These are phyloP conservation scores for Komagataella pseudopastoris DNA, from an alignment of 805 yeast genomes.

Conservation along the genomic window DNA sequence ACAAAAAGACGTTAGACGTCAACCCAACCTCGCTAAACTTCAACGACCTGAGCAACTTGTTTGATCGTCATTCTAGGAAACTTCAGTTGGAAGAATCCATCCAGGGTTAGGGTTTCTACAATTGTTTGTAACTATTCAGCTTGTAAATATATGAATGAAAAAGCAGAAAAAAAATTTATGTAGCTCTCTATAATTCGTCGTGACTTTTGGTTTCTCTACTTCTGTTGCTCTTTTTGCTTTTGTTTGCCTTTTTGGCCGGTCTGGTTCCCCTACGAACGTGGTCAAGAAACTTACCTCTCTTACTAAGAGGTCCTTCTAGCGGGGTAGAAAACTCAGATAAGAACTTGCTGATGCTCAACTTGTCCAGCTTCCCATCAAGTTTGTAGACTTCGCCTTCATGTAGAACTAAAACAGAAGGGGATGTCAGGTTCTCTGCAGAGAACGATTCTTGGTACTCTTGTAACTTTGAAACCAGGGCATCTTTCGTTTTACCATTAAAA, in stretches of 20 bases:
- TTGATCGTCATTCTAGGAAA: conserved; percentile 76
- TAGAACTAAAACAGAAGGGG: conserved; percentile 10
- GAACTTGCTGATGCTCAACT: conserved; percentile 17
- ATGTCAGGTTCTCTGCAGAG: conserved; percentile 6
- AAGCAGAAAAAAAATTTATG: not conserved
- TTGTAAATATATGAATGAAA: not conserved
- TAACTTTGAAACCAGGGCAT: not conserved
- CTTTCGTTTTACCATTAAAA: conserved; percentile 8
- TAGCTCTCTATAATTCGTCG: not conserved
- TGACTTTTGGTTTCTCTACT: not conserved
- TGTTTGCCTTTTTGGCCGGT: not conserved
- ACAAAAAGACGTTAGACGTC: conserved; percentile 53
- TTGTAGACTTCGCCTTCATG: conserved; percentile 11
- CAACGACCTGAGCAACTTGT: conserved; percentile 46
- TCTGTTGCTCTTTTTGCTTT: not conserved
- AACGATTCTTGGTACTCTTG: conserved; percentile 11
- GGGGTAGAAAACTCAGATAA: conserved; percentile 17
- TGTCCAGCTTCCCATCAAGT: conserved; percentile 15
- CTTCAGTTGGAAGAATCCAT: conserved; percentile 49
- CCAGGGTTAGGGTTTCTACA: conserved; percentile 18
- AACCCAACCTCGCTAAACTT: conserved; percentile 49
- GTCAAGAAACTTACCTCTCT: conserved; percentile 5
- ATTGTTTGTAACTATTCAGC: not conserved
- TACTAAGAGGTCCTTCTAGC: conserved; percentile 19
- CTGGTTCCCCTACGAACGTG: not conserved